Evolutionary conservation across 108 stramenopile species (phyloP).

Genomic region (Pseudonitzschia pungens): DNA sequence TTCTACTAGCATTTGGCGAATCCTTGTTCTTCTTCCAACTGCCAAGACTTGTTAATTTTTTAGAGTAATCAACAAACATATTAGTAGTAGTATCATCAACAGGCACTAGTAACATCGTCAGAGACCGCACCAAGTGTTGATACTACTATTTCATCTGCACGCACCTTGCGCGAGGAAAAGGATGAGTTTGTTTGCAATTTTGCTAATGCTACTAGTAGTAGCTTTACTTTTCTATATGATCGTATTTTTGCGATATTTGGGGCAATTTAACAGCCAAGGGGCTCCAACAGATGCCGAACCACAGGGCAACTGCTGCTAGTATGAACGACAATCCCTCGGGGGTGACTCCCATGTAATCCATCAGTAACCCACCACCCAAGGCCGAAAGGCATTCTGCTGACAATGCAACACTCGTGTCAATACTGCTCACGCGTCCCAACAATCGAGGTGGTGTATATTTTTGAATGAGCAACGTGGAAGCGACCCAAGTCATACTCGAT

Average conservation of each 20-base stretch:
- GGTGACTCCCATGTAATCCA: constrained; percentile 38
- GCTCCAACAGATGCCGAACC: constrained; percentile 26
- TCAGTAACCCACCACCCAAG: constrained; percentile 43
- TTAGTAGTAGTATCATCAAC: no score
- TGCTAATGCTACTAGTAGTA: not conserved
- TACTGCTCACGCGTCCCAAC: constrained; percentile 61
- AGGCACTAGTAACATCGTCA: no score
- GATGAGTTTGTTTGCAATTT: no score
- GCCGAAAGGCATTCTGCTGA: constrained; percentile 56
- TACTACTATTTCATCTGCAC: no score
- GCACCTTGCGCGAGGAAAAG: no score
- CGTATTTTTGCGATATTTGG: not conserved
- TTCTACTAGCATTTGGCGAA: no score
- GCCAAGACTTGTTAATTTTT: no score
- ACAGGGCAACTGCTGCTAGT: not conserved
- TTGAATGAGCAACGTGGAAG: constrained; percentile 53
- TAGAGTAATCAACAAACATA: no score
- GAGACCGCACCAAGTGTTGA: no score
- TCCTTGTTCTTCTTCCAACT: no score
- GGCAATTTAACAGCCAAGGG: not conserved
- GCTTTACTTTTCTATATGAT: not conserved
- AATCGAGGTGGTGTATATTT: constrained; percentile 47
- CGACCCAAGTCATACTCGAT: constrained; percentile 54
- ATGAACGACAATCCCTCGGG: not conserved
- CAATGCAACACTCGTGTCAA: constrained; percentile 66